Evolutionary conservation across 2,329 filamentous ascomycete species (phyloP).

Genomic region (Arthrocladium fulminans): DNA sequence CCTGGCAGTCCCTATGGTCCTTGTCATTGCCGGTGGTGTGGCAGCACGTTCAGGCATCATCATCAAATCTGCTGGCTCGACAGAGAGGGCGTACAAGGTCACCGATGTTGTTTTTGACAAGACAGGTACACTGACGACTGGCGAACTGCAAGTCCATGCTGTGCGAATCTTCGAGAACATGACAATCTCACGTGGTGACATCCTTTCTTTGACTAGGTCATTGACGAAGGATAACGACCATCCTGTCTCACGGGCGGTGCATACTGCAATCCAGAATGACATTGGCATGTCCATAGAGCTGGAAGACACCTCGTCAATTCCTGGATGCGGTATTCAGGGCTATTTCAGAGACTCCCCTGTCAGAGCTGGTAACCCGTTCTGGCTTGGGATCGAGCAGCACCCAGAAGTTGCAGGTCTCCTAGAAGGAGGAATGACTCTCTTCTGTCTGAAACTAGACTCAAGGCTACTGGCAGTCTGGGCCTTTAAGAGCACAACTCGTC

Average conservation of each 20-base stretch:
- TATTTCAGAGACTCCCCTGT: conserved; percentile 11
- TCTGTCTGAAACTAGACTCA: conserved; percentile 47
- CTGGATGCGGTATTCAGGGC: conserved; percentile 25
- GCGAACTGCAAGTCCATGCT: conserved; percentile 46
- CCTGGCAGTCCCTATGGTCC: conserved; percentile 67
- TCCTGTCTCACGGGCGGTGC: conserved; percentile 45
- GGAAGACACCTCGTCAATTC: conserved; percentile 21
- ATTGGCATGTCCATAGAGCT: conserved; percentile 16
- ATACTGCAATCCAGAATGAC: conserved; percentile 31
- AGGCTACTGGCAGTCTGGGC: conserved; percentile 41
- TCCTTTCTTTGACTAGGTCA: background rate
- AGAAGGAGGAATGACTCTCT: conserved; percentile 40
- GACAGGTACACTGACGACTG: conserved; percentile 64
- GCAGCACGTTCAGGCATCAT: conserved; percentile 59
- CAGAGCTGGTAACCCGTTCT: conserved; percentile 24
- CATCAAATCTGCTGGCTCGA: conserved; percentile 56
- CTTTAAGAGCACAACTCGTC: conserved; percentile 40
- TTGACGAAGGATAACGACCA: conserved; percentile 34
- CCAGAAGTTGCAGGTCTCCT: conserved; percentile 29
- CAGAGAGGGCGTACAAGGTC: conserved; percentile 54
- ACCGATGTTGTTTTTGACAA: conserved; percentile 71
- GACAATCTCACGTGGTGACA: conserved; percentile 35
- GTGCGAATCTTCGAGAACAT: conserved; percentile 23
- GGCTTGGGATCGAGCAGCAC: conserved; percentile 29
- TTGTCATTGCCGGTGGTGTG: conserved; percentile 61